Base-by-base conservation (phyloP, 768 basidiomycete species). In the Dioszegia crocea region DNA sequence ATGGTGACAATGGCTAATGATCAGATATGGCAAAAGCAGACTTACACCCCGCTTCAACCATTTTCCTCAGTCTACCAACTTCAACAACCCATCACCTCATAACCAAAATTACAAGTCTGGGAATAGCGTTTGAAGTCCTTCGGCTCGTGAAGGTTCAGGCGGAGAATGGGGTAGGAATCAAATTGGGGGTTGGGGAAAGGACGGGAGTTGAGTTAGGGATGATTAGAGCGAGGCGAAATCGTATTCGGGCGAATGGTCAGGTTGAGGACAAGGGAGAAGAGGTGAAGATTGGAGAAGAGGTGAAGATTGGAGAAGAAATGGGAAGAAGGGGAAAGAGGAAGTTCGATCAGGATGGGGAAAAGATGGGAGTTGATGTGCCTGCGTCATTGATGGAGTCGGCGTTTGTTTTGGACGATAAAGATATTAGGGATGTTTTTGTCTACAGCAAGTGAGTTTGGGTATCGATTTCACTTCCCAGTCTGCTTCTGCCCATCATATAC, bases 81-180 rank as follows among this genome's bases (percentile, higher is more conserved):
- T 63, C 68, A 2, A 14, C 47, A 14, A 27, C 79, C 44, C 88
- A 93, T 72, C 91, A 90, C 73, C 84, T 96, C 39, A 88, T 90
- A 11, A 82, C 93, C 24, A 86, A 91, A 40, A 84, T 91, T 61
- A 85, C 85, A 0, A 87, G 90, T 59, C 81, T 85, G 45, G 83
- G 85, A 51, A 86, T 91, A 67, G 84, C 84, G 46, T 92, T 87
- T 70, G 92, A 90, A 6, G 81, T 94, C 38, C 86, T 94, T 52
- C 85, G 84, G 16, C 56, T 76, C 8, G 26, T 39, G 8, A 60
- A 60, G 39, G 57, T 66, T 3, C 51, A 60, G 2, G 41, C 55
- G 14, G 66, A 73, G 40, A 63, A 53, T 57, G 71, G 64, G 8
- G 29, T 66, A 19, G 64, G 63, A 5, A 56, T 56, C 17, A 66